A percentile compares a stretch with the other conserved stretches of the same genome.
Conservation (phyloP, 371 early-diverging fungal species). For the Actinomortierella ambigua region DNA sequence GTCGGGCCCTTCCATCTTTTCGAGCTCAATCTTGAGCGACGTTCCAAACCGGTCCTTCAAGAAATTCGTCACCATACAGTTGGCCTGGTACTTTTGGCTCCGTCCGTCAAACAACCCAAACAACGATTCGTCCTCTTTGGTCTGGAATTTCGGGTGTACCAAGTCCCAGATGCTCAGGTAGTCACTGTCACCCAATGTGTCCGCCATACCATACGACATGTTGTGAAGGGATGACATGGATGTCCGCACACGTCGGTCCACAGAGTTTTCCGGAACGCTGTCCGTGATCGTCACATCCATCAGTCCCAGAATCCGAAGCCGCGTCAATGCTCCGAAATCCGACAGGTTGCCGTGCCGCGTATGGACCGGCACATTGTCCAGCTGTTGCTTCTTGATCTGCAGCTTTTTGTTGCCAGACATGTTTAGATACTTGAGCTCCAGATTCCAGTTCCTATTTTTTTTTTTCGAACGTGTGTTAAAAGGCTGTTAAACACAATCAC, state of each 20-base stretch:
- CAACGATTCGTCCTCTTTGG: constrained; percentile 82
- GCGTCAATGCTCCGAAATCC: constrained; percentile 77
- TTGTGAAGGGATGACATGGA: constrained; percentile 80
- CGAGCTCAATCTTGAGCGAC: constrained; percentile 76
- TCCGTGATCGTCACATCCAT: constrained; percentile 88
- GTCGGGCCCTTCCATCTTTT: constrained; percentile 58
- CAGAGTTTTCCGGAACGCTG: constrained; percentile 81
- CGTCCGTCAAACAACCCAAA: constrained; percentile 90
- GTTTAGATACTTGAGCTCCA: constrained; percentile 86
- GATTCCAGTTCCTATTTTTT: constrained; percentile 88
- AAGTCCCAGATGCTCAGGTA: constrained; percentile 80
- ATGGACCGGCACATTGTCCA: constrained; percentile 42
- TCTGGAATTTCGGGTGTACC: constrained; percentile 80
- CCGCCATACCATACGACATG: constrained; percentile 89
- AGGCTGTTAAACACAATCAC: not conserved
- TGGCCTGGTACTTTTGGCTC: constrained; percentile 60
- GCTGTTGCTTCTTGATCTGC: constrained; percentile 78
- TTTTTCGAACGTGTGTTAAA: no score
- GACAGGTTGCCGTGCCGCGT: constrained; percentile 66
- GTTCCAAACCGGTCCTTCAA: constrained; percentile 73
- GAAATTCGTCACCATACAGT: constrained; percentile 63
- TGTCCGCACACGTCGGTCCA: constrained; percentile 83
- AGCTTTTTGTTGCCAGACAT: constrained; percentile 90
- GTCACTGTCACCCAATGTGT: constrained; percentile 71
- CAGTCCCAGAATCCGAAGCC: constrained; percentile 81